Conservation (phyloP, 2,329 filamentous ascomycete genomes). For the Stagonosporopsis chrysanthemi region DNA sequence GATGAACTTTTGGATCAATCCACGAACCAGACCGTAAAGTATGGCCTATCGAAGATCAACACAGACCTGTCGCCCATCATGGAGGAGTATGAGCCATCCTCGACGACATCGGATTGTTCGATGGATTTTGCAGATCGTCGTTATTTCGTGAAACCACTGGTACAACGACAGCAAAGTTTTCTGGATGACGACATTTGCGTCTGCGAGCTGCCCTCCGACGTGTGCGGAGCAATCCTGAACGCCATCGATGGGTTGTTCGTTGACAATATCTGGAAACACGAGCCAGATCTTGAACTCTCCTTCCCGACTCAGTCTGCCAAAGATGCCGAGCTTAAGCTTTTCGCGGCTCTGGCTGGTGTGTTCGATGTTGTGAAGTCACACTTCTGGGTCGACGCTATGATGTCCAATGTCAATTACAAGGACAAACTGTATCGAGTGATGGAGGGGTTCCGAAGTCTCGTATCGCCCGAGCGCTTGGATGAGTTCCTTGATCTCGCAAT, state of each 20-base stretch:
- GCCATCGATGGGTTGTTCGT: neutral
- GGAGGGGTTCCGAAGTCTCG: neutral
- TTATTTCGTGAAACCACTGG: neutral
- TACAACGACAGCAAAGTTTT: neutral
- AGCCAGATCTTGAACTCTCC: neutral
- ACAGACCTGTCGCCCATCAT: neutral
- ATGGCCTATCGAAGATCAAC: neutral
- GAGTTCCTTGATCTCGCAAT: neutral
- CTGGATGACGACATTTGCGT: neutral
- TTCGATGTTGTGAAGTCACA: neutral
- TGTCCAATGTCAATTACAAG: neutral
- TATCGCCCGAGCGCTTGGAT: neutral
- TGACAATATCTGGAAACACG: slow-evolving; percentile 2
- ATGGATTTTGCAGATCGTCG: neutral
- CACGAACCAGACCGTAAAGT: neutral
- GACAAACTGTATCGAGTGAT: neutral
- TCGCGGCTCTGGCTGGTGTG: neutral
- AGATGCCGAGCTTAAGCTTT: neutral
- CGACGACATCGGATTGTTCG: neutral
- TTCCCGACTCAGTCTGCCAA: neutral
- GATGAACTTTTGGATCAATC: neutral
- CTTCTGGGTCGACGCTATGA: neutral
- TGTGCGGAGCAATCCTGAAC: too few species aligned
- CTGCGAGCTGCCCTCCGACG: neutral
- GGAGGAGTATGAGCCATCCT: neutral